Conservation (phyloP, 116 monocot species). For the Cymodocea nodosa region DNA sequence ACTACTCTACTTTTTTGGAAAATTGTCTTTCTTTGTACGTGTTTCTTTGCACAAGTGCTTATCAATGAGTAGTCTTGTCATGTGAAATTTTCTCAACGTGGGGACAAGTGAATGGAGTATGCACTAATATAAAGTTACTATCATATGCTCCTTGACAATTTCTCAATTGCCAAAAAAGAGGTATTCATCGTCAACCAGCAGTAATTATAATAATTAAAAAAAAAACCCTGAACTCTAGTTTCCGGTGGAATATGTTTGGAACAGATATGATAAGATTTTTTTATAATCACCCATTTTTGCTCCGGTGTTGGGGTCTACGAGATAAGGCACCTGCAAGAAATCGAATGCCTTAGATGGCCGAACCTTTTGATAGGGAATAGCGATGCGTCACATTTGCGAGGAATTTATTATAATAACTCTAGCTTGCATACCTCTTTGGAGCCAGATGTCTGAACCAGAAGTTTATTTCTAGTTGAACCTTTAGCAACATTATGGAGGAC, state of each 20-base stretch:
- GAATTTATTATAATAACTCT: not conserved
- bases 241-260: slow-evolving; percentile 32
- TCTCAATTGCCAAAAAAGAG: no score
- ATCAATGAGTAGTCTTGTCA: no score
- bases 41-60: no score
- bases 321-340: slow-evolving; percentile 54
- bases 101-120: no score
- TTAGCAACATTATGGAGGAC: slow-evolving; percentile 72
- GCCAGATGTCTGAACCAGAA: slow-evolving; percentile 39
- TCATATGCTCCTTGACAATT: no score
- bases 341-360: not conserved
- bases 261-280: slow-evolving; percentile 56
- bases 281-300: slow-evolving; percentile 45
- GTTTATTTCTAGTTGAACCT: slow-evolving; percentile 47
- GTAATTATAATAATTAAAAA: no score
- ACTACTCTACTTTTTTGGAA: no score
- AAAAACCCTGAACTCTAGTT: slow-evolving; percentile 1
- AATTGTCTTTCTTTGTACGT: no score
- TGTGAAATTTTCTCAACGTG: no score
- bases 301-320: slow-evolving; percentile 68
- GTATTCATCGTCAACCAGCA: no score
- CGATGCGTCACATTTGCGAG: not conserved
- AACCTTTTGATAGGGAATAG: not conserved
- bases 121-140: no score
- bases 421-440: slow-evolving; percentile 41